phyloP scores from a whole-genome alignment of 495 filamentous ascomycete genomes.

The Trichocladium antarcticum region DNA sequence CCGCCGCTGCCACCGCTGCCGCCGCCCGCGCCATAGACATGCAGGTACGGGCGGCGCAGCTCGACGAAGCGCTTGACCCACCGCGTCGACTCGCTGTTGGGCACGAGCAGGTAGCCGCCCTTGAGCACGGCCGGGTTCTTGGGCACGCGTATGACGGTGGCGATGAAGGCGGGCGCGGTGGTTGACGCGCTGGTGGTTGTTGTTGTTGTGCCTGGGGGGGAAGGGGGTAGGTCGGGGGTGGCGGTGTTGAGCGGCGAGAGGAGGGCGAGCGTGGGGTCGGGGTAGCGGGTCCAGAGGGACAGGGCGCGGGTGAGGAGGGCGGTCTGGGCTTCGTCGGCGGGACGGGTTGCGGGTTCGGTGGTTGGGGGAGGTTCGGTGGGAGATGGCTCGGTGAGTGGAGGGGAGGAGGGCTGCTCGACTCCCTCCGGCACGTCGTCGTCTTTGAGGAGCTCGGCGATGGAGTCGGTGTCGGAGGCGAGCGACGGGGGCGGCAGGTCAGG shows the following conservation, averaged over 20 bases:
- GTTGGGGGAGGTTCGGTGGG: neutral
- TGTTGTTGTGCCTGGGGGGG: too few species aligned
- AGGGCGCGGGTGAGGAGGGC: constrained; percentile 59
- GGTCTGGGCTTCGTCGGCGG: constrained; percentile 39
- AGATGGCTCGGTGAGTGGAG: neutral
- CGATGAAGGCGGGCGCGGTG: constrained; percentile 46
- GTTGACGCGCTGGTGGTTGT: too few species aligned
- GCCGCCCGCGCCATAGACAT: constrained; percentile 69
- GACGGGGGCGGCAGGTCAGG: constrained; percentile 12
- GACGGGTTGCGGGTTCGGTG: neutral
- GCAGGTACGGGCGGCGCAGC: constrained; percentile 81
- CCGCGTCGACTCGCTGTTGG: constrained; percentile 57
- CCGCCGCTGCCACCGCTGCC: too few species aligned
- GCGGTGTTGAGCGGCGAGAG: constrained; percentile 61
- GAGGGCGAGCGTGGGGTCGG: constrained; percentile 60
- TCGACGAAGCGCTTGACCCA: constrained; percentile 93
- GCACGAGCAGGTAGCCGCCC: constrained; percentile 72
- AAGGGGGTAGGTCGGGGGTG: constrained; percentile 55
- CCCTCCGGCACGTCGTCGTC: constrained; percentile 24
- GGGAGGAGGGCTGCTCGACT: constrained; percentile 20
- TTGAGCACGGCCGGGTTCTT: constrained; percentile 70
- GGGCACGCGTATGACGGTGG: constrained; percentile 56
- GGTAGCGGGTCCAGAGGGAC: constrained; percentile 65
- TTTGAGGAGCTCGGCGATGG: constrained; percentile 39
- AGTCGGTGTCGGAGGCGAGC: constrained; percentile 22